Percentiles rank a stretch among this genome's conserved stretches.
Conservation (phyloP, 2,329 filamentous ascomycete genomes). For the Talaromyces pinophilus region DNA sequence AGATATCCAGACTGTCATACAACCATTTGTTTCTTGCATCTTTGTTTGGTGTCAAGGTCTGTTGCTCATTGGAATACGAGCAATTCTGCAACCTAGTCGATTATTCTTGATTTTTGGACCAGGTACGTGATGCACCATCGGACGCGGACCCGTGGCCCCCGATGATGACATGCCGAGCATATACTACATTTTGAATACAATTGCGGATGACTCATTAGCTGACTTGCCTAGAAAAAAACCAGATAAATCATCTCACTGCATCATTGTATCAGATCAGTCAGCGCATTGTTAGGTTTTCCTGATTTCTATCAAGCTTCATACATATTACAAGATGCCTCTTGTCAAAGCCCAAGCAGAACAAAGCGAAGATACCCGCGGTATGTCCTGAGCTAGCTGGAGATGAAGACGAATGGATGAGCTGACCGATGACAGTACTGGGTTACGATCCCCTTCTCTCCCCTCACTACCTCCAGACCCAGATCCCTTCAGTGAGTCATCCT, state of each 20-base stretch:
- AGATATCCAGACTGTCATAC: background rate
- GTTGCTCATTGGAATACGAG: background rate
- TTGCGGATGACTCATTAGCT: slow-evolving; percentile 2
- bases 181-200: no score
- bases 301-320: background rate
- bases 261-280: background rate
- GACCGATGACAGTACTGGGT: slow-evolving; percentile 64
- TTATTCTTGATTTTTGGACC: background rate
- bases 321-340: slow-evolving; percentile 42
- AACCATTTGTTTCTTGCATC: background rate
- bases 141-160: slow-evolving; percentile 4
- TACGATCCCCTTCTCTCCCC: slow-evolving; percentile 93
- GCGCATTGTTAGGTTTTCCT: background rate
- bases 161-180: background rate
- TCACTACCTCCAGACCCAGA: slow-evolving; percentile 80
- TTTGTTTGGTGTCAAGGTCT: no score
- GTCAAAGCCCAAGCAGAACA: slow-evolving; percentile 41
- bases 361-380: slow-evolving; percentile 51
- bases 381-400: slow-evolving; percentile 19
- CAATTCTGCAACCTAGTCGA: background rate
- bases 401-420: background rate
- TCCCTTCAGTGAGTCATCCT: slow-evolving; percentile 61
- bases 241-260: background rate
- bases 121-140: slow-evolving; percentile 11
- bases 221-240: background rate